phyloP scores from a whole-genome alignment of 1,284 basidiomycete genomes.

The Puccinia triticina region DNA sequence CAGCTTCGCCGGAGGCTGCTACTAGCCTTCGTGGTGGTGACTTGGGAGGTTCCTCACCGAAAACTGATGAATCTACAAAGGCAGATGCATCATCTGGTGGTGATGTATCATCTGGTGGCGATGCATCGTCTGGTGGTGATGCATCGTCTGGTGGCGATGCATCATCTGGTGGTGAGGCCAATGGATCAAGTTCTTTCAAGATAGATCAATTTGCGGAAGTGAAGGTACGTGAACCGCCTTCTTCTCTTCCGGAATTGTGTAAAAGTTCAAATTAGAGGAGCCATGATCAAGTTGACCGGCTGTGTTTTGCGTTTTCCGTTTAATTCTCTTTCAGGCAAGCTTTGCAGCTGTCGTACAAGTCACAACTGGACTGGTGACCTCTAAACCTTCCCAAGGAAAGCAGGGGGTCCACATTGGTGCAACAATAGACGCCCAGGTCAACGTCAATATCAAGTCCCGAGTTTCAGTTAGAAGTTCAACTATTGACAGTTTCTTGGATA shows the following conservation, averaged over 20 bases:
- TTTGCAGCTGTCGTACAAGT: conserved; percentile 18
- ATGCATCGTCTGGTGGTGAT: not conserved
- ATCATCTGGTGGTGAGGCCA: not conserved
- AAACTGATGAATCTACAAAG: not conserved
- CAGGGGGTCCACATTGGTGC: conserved; percentile 37
- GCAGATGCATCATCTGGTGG: not conserved
- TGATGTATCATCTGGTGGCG: too few species aligned
- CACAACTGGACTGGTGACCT: conserved; percentile 20
- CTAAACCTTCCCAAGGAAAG: conserved; percentile 16
- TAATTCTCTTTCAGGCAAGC: not conserved
- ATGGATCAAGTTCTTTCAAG: not conserved
- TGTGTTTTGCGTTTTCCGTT: not conserved
- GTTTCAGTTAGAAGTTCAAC: conserved; percentile 20
- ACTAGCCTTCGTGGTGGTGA: not conserved
- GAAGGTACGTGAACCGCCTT: not conserved
- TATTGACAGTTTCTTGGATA: conserved; percentile 34
- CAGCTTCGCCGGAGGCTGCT: not conserved
- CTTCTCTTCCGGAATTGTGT: not conserved
- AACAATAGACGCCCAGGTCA: conserved; percentile 2
- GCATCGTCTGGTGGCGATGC: not conserved
- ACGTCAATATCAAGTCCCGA: conserved; percentile 27
- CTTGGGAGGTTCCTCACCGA: not conserved
- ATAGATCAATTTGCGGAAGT: conserved; percentile 8
- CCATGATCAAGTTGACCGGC: not conserved
- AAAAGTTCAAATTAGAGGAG: not conserved